Base-by-base conservation (phyloP, 2,329 filamentous ascomycete genomes). In the Chaetomiaceae sp. region DNA sequence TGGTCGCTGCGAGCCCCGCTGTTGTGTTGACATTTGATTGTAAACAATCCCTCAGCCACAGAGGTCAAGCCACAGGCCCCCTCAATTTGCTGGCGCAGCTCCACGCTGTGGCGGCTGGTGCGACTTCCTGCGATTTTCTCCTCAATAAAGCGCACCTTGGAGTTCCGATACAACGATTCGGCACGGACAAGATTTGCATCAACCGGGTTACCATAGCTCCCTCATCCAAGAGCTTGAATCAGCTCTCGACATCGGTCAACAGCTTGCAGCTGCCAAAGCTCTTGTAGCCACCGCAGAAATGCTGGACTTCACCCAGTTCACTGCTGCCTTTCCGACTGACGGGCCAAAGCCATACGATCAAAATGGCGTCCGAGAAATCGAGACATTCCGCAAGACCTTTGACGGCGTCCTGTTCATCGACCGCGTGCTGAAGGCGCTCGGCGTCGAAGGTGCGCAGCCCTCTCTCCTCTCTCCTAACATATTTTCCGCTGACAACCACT, bases 381-480 rank as follows among this genome's bases (percentile, higher is more conserved):
- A 86, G 55, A 72, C 76, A 27, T 82, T 82, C 65, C 84, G 88
- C 61, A 87, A 84, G 64, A 78, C 72, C 45, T 76, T 91, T 19
- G 82, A 85, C 56, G 85, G 87, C 61, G 75, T 79, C 53, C 80
- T 92, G 54, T 95, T 94, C 70, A 85, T 92, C 65, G 89, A 95
- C 68, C 83, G 87, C 50, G 82, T 95, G 37, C 73, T 94, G 56
- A 82, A 80, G 51, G 78, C 85, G 0, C 73, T 92, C 25, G 83
- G 86, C 25, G 80, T 94, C 54, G 84, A 87, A 70, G 81, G 89
- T 89, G 69, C 15, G 66, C 51, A 43, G 6, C 29, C 14, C 22
- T 17, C 33, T 15, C 34, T 55, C 59, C 47, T 20, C 17, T 15
- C 17, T 45, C 51, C 31, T 20, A 6, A 5, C n/a, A 29, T 44